Conservation (phyloP, 2,329 filamentous ascomycete genomes). For the Cladophialophora bantiana region DNA sequence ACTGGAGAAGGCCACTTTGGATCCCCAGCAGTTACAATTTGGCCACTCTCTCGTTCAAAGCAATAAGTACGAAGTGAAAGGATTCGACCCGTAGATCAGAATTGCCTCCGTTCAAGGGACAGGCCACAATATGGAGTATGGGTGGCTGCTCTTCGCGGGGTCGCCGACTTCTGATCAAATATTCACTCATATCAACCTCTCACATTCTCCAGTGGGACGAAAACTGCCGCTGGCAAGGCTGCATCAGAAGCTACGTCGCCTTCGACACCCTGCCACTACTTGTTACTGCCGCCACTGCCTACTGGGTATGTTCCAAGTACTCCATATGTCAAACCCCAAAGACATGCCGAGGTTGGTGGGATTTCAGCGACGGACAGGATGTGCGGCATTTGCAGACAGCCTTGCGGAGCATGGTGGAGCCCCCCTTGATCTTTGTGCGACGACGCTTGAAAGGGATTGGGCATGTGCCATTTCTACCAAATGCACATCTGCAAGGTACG, state of each 20-base stretch:
- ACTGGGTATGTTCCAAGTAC: no score
- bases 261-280: background rate
- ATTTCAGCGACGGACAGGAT: background rate
- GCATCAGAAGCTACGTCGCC: background rate
- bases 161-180: background rate
- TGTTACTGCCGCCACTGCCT: no score
- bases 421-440: background rate
- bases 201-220: background rate
- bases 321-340: background rate
- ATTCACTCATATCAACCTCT: background rate
- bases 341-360: slow-evolving; percentile 9
- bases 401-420: slow-evolving; percentile 8
- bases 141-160: background rate
- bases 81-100: background rate
- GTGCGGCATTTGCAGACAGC: slow-evolving; percentile 9
- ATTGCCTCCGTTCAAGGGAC: background rate
- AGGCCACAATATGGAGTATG: background rate
- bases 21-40: background rate
- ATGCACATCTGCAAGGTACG: background rate
- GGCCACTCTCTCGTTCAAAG: background rate
- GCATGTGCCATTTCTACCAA: slow-evolving; percentile 3
- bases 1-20: background rate
- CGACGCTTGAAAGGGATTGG: background rate
- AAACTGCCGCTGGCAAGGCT: background rate
- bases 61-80: background rate